These are phyloP conservation scores for Populus davidiana DNA, from an alignment of 345 rosid species.

Conservation along the genomic window DNA sequence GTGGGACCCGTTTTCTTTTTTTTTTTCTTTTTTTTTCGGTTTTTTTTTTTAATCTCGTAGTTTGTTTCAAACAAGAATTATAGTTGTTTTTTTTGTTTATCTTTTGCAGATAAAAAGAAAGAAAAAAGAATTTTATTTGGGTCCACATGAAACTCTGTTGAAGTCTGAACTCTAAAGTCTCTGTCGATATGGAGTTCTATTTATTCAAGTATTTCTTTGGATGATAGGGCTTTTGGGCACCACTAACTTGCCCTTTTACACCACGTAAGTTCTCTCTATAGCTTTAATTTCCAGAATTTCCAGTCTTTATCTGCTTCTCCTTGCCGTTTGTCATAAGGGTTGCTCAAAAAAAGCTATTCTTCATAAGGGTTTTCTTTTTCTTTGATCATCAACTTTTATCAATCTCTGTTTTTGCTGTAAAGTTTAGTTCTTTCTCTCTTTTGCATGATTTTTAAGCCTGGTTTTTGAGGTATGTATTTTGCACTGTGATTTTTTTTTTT, in stretches of 20 bases:
- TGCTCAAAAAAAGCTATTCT: not conserved
- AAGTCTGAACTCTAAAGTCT: not conserved
- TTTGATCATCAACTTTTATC: not conserved
- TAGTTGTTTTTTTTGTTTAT: not conserved
- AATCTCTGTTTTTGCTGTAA: not conserved
- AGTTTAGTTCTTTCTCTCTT: not conserved
- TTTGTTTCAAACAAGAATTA: not conserved
- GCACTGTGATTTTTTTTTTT: not conserved
- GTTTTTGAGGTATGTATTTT: not conserved
- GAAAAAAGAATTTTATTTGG: not conserved
- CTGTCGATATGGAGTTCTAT: not conserved
- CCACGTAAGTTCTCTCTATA: slow-evolving; percentile 2
- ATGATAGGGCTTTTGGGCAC: not conserved
- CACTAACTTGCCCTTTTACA: not conserved
- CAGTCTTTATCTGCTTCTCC: not conserved
- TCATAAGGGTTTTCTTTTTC: not conserved
- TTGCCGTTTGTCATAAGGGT: not conserved
- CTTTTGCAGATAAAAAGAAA: not conserved
- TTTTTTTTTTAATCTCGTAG: not conserved
- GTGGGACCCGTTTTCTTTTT: not conserved
- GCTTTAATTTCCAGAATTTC: not conserved
- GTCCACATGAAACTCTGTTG: not conserved
- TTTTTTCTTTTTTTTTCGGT: not conserved
- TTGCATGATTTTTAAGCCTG: not conserved
- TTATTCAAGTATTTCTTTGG: not conserved